phyloP scores from a whole-genome alignment of 495 filamentous ascomycete genomes.

The Trichoderma gamsii region DNA sequence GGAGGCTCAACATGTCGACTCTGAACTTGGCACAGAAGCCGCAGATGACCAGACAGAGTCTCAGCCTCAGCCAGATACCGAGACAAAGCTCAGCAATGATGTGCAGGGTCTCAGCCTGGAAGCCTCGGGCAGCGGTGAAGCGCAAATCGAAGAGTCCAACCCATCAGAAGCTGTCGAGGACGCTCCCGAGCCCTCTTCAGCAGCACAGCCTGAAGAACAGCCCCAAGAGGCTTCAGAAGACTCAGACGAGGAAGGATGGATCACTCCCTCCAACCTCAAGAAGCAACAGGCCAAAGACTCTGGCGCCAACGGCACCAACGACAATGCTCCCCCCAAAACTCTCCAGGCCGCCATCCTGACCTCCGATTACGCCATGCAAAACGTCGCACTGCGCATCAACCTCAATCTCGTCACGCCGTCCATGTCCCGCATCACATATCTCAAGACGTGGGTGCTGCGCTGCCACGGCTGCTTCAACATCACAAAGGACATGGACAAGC shows the following conservation, averaged over 20 bases:
- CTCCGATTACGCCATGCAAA: slow-evolving; percentile 95
- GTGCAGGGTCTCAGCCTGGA: neutral
- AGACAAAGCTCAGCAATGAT: neutral
- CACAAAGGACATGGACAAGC: slow-evolving; percentile 76
- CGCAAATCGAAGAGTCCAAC: slow-evolving; percentile 15
- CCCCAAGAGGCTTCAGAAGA: slow-evolving; percentile 41
- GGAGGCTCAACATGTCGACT: slow-evolving; percentile 11
- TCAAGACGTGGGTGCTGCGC: slow-evolving; percentile 81
- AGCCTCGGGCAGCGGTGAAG: no score
- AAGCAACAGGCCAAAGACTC: slow-evolving; percentile 64
- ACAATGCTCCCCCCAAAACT: slow-evolving; percentile 31
- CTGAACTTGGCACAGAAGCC: slow-evolving; percentile 6
- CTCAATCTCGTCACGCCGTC: slow-evolving; percentile 79
- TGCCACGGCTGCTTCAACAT: slow-evolving; percentile 92
- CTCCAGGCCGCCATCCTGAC: slow-evolving; percentile 85
- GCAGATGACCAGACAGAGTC: neutral
- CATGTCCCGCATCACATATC: slow-evolving; percentile 66
- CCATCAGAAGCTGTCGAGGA: slow-evolving; percentile 13
- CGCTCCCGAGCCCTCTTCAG: slow-evolving; percentile 15
- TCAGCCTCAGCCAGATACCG: neutral
- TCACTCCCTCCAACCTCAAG: slow-evolving; percentile 87
- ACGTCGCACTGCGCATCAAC: slow-evolving; percentile 89
- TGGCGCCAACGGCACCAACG: slow-evolving; percentile 13
- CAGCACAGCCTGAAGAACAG: slow-evolving; percentile 15
- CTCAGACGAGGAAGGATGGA: slow-evolving; percentile 74